Conservation (phyloP, 441 rosid genomes). For the Kokia cookei region DNA sequence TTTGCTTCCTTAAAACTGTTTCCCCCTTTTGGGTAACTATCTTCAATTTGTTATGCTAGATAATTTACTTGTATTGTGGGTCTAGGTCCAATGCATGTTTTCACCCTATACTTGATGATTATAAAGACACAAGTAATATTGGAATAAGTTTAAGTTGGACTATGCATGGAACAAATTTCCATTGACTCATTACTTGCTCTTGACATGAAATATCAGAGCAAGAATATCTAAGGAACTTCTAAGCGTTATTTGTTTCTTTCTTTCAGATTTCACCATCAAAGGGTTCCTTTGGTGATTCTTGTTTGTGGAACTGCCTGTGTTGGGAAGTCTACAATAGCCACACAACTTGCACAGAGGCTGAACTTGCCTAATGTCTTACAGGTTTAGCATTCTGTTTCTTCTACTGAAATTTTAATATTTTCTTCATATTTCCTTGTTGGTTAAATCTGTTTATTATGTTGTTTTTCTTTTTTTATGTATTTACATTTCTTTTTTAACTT, state of each 20-base stretch:
- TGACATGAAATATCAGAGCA: background rate
- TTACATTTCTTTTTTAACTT: conserved; percentile 11
- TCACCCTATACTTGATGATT: background rate
- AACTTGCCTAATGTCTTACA: conserved; percentile 97
- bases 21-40: background rate
- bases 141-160: background rate
- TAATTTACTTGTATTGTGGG: background rate
- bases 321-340: conserved; percentile 96
- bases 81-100: background rate
- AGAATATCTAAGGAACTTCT: conserved; percentile 3
- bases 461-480: conserved; percentile 10
- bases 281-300: conserved; percentile 96
- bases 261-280: conserved; percentile 93
- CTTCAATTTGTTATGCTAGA: background rate
- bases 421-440: background rate
- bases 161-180: background rate
- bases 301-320: conserved; percentile 99
- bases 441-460: background rate
- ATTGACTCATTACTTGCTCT: background rate
- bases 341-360: conserved; percentile 97
- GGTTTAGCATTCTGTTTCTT: conserved; percentile 30
- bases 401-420: background rate
- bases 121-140: background rate
- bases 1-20: background rate
- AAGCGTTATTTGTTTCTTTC: conserved; percentile 7